These are phyloP conservation scores for Aspergillus sp. DNA, from an alignment of 2,329 filamentous ascomycete species.

Conservation along the genomic window DNA sequence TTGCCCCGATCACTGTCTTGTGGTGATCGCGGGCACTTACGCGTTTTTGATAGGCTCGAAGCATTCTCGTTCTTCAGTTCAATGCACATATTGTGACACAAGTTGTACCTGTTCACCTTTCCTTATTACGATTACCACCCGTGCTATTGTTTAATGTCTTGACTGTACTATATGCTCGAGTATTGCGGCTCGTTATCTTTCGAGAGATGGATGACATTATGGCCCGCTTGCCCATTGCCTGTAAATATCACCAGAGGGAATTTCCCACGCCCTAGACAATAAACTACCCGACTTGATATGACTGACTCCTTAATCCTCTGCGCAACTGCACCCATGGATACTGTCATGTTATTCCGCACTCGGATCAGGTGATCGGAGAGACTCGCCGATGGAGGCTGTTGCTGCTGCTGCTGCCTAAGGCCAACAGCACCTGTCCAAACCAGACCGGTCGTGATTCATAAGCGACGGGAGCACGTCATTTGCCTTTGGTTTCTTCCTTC, in stretches of 20 bases:
- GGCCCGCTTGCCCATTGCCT: background rate
- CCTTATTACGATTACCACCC: background rate
- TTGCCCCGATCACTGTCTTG: constrained; percentile 17
- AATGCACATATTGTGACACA: constrained; percentile 21
- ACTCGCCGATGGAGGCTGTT: background rate
- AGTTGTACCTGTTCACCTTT: constrained; percentile 5
- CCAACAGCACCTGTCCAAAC: constrained; percentile 23
- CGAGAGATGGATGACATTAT: background rate
- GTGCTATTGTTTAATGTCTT: constrained; percentile 6
- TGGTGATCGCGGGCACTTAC: constrained; percentile 12
- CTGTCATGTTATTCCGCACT: background rate
- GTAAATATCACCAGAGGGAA: background rate
- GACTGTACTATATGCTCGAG: background rate
- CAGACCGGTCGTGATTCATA: constrained; percentile 35
- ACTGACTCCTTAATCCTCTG: too few species aligned
- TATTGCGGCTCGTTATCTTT: background rate
- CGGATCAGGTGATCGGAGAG: background rate
- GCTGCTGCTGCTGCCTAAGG: constrained; percentile 15
- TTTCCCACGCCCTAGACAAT: background rate
- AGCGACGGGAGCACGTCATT: constrained; percentile 38
- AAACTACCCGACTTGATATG: too few species aligned
- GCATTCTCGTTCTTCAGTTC: constrained; percentile 18
- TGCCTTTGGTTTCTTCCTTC: background rate
- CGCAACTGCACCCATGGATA: background rate
- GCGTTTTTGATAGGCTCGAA: constrained; percentile 24